phyloP scores from a whole-genome alignment of 805 yeast genomes.

The Yamadazyma tumulicola region DNA sequence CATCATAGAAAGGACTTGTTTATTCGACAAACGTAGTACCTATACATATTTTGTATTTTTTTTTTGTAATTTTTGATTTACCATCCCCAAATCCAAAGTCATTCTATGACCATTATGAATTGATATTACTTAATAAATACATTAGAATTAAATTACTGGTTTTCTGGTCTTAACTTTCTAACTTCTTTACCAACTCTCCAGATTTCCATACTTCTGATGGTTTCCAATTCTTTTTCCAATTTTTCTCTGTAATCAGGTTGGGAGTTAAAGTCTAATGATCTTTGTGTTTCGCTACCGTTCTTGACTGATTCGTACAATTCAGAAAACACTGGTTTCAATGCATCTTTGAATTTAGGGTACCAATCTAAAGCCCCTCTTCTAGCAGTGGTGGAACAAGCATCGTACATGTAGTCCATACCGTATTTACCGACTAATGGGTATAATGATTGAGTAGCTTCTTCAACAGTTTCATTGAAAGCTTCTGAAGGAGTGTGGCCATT shows the following conservation, averaged over 20 bases:
- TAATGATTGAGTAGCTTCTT: conserved; percentile 99
- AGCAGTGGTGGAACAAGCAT: conserved; percentile 99
- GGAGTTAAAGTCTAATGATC: conserved; percentile 98
- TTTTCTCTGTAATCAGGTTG: conserved; percentile 96
- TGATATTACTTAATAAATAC: background rate
- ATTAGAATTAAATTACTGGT: conserved; percentile 53
- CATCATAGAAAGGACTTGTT: conserved; percentile 19
- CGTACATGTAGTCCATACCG: conserved; percentile 99
- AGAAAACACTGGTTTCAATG: conserved; percentile 97
- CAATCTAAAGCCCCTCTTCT: conserved; percentile 99
- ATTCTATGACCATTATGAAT: conserved; percentile 9
- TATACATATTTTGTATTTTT: conserved; percentile 6
- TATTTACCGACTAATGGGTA: conserved; percentile 98
- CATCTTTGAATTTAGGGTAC: conserved; percentile 99
- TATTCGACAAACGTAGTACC: conserved; percentile 41
- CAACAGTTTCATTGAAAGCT: conserved; percentile 99
- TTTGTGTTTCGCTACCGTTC: conserved; percentile 96
- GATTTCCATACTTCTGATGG: conserved; percentile 97
- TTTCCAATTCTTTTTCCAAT: conserved; percentile 88
- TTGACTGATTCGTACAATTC: conserved; percentile 92
- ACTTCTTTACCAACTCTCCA: conserved; percentile 99
- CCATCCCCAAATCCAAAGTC: conserved; percentile 5
- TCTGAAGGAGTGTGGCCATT: conserved; percentile 99
- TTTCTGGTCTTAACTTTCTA: conserved; percentile 99
- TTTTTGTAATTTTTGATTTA: conserved; percentile 4